phyloP scores from a whole-genome alignment of 129 eudicot genomes.

The Oenanthe sinensis region DNA sequence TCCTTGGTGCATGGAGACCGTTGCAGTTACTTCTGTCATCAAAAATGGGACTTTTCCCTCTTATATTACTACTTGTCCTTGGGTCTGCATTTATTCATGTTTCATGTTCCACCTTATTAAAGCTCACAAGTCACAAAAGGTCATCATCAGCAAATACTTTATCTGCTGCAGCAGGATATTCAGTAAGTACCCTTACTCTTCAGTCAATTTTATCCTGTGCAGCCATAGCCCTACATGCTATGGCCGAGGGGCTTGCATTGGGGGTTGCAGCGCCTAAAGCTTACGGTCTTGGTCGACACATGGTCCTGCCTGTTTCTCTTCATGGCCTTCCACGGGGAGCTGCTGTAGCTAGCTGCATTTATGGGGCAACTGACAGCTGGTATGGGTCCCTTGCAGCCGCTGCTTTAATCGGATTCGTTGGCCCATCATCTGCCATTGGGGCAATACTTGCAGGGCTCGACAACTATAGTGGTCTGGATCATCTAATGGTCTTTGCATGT shows the following conservation, averaged over 20 bases:
- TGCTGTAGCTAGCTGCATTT: conserved; percentile 88
- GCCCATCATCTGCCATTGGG: conserved; percentile 82
- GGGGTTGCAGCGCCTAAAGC: conserved; percentile 99
- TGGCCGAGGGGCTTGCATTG: conserved; percentile 86
- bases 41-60: conserved; percentile 52
- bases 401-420: conserved; percentile 64
- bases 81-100: conserved; percentile 56
- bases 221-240: conserved; percentile 70
- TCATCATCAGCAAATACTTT: conserved; percentile 54
- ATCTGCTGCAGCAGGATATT: conserved; percentile 28
- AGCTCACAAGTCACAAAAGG: conserved; percentile 38
- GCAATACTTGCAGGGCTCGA: conserved; percentile 77
- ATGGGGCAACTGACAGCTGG: conserved; percentile 92
- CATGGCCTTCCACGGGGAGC: conserved; percentile 90
- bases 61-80: conserved; percentile 38
- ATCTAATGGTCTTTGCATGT: conserved; percentile 80
- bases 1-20: conserved; percentile 89
- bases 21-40: conserved; percentile 59
- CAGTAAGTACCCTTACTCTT: conserved; percentile 61
- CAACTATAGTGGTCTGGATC: conserved; percentile 73
- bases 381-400: conserved; percentile 65
- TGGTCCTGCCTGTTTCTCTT: conserved; percentile 71
- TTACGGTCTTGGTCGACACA: conserved; percentile 78
- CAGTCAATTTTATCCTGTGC: conserved; percentile 61
- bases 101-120: conserved; percentile 32